Base-by-base conservation (phyloP, 225 moss, liverwort and hornwort genomes). In the Pseudoscleropodium purum region DNA sequence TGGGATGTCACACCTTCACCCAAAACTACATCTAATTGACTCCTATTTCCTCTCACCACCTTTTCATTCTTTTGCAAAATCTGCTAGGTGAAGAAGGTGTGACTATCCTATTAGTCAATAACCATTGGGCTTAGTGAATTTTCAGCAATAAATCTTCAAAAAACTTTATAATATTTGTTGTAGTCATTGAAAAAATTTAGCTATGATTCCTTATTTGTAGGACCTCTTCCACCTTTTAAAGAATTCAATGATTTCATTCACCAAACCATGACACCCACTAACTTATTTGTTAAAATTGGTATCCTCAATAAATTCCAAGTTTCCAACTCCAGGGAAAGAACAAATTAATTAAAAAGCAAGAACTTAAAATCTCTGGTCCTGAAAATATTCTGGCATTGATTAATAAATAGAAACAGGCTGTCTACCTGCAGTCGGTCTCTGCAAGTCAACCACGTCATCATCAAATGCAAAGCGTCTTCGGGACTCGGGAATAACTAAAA, bases 111-210 rank as follows among this genome's bases (percentile, higher is more conserved):
- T 8, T 34, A 51, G 21, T 23, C 5, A 20, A 1, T 51, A 14
- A 52, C 4, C 23, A 33, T 1, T 7, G 1, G 1, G 0, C 6
- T 13, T 21, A 34, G 14, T 34, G 14, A 21, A 13, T 34, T 3
- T 8, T 49, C 2, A 1, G 7, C 1, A 0, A 49, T 20, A 33
- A 75, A 49, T 7, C 49, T 49, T 75, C 33, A 19, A 31, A 30
- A 30, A 18, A 29, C 5, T 27, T 10, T 16, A 10, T 27, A 1
- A 36, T 25, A 27, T 3, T 3, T 47, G 5, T 17, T 15, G 2
- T 11, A 45, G 12, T 17, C 12, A 31, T 31, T 47, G 11, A 19
- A 7, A 75, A 51, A 12, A 33, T 33, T 5, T 51, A 18, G 6
- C 6, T 18, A 6, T 10, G 9, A 29, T 5, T 45, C 6, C 12